Base-by-base conservation (phyloP, 768 basidiomycete genomes). In the Leccinum disarticulatum region DNA sequence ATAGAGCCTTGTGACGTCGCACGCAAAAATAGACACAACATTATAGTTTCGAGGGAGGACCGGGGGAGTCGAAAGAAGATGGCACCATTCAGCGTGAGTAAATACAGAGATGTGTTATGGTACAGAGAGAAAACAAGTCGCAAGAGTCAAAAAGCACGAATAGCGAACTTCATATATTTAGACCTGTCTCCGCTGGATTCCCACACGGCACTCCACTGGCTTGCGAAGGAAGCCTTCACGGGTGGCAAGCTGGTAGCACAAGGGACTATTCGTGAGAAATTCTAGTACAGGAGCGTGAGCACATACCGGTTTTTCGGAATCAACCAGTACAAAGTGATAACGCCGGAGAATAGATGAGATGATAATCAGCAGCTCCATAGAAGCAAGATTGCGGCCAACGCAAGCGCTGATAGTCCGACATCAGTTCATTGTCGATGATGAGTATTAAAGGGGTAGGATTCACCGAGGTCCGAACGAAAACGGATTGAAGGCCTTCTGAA, bases 221-320 rank as follows among this genome's bases (percentile, higher is more conserved):
- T 95, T 95, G 64, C 93, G 79, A 61, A 95, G 76, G 77, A 96
- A 95, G 3, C 94, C 94, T 76, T 96, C 93, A 15, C 84, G 77
- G 1, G 87, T 92, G 38, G 83, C 79, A 56, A 95, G 75, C 87
- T 92, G 17, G 54, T 33, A 48, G 66, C 11, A 54, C 47, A 54
- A 41, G 35, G 30, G 60, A 50, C 36, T 25, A n/a, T 7, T 54
- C 46, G 36, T 53, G 60, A 35, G 56, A 66, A 55, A 63, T 55
- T 17, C 43, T 35, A 35, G 33, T 14, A 6, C 28, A 46, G 28
- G 48, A 50, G 5, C 52, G 33, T 55, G 55, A 56, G 51, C 52
- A 75, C 84, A 59, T 61, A 87, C 89, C 71, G 74, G 75, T 56
- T 84, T 74, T 38, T 83, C 80, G 14, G 85, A 83, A 25, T 80